phyloP scores from a whole-genome alignment of 2,329 filamentous ascomycete species.

The Coleophoma crateriformis region DNA sequence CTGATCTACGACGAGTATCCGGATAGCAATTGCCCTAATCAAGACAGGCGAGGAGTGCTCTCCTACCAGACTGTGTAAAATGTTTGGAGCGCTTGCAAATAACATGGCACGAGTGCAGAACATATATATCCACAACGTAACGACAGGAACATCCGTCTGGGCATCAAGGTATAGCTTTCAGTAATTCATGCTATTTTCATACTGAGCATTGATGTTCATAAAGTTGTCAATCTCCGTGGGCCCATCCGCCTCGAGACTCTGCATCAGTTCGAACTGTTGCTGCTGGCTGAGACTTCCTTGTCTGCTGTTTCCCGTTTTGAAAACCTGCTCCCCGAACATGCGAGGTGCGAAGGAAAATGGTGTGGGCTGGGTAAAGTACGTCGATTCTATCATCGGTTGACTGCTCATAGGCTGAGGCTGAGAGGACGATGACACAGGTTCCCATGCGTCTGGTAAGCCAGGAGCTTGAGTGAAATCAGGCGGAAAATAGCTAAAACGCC shows the following conservation, averaged over 20 bases:
- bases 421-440: slow-evolving; percentile 9
- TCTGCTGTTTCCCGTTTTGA: slow-evolving; percentile 40
- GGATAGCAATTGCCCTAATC: no score
- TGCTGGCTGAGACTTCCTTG: slow-evolving; percentile 71
- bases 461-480: slow-evolving; percentile 39
- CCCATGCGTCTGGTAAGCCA: slow-evolving; percentile 22
- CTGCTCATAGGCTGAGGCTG: slow-evolving; percentile 7
- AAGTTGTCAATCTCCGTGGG: slow-evolving; percentile 57
- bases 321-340: slow-evolving; percentile 33
- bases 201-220: slow-evolving; percentile 33
- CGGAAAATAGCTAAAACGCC: slow-evolving; percentile 59
- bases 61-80: no score
- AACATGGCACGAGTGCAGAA: no score
- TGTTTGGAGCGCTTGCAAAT: no score
- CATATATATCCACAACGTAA: no score
- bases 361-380: slow-evolving; percentile 23
- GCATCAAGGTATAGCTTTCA: not conserved
- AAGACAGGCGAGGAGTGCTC: no score
- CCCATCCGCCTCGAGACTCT: slow-evolving; percentile 66
- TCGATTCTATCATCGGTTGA: slow-evolving; percentile 15
- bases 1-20: no score
- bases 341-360: slow-evolving; percentile 21
- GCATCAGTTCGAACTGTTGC: slow-evolving; percentile 80
- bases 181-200: slow-evolving; percentile 19
- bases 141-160: no score